Base-by-base conservation (phyloP, 768 basidiomycete species). In the Crepidotus variabilis region DNA sequence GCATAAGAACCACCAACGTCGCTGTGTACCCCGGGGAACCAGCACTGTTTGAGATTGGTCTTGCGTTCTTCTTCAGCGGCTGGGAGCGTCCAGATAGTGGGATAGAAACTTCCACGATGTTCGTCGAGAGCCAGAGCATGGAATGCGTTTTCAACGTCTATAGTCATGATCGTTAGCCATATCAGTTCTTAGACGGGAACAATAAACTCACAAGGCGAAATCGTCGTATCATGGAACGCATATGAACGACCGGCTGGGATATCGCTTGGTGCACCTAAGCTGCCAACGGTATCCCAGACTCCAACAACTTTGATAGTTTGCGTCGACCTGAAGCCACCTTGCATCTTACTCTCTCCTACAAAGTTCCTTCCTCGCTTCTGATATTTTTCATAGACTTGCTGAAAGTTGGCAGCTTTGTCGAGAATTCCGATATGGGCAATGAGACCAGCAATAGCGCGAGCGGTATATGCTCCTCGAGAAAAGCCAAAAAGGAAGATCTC, bases 91-190 rank as follows among this genome's bases (percentile, higher is more conserved):
- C 64, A 64, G 6, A 67, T 51, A 1, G 61, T 60, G 2, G 65
- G 65, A n/a, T 55, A 33, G 59, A 66, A 71, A 33, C 58, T 59
- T 23, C 61, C 32, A 6, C 69, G 55, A 47, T 60, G 57, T 48
- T 70, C 70, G 16, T 69, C 57, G 20, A 70, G 24, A 1, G 67
- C 55, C 18, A 71, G n/a, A 5, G 64, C 67, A 50, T 71, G 70
- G n/a, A 65, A 56, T 0, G 64, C 65, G 14, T 49, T 32, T 2
- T 62, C 55, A 11, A 70, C 56, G 9, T 48, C 57, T 7, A 55
- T 47, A 23, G 62, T 58, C 47, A 65, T 50, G 10, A 47, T 54
- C 16, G 47, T 47, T 50, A 23, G 67, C 45, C 22, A 56, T 47
- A 53, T n/a, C n/a, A n/a, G n/a, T 59, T 52, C 22, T 46, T 51